phyloP scores from a whole-genome alignment of 768 basidiomycete genomes.

The Auricularia auricula-judae region DNA sequence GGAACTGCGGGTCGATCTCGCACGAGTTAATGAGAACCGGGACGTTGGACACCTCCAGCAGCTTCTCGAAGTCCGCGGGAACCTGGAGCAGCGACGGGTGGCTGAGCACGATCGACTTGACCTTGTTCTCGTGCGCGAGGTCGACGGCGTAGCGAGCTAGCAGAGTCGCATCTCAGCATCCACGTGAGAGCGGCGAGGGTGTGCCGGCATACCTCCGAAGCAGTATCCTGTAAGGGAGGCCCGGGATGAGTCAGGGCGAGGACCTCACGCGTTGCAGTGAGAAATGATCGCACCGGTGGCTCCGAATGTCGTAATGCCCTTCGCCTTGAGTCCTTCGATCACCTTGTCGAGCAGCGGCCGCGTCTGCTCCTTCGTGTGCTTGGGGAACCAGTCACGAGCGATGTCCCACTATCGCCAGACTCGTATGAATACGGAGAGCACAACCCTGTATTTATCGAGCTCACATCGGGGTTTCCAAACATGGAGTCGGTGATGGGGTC shows the following conservation, averaged over 20 bases:
- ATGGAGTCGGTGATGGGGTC: conserved; percentile 21
- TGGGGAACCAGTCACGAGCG: conserved; percentile 27
- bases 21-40: conserved; percentile 65
- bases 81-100: conserved; percentile 55
- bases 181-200: too few species aligned
- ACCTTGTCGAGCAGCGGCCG: conserved; percentile 46
- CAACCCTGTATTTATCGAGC: not conserved
- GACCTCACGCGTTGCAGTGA: conserved; percentile 18
- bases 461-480: conserved; percentile 6
- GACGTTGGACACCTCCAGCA: conserved; percentile 30
- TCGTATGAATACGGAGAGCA: not conserved
- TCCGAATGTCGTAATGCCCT: conserved; percentile 47
- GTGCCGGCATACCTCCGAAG: not conserved
- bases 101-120: conserved; percentile 36
- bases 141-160: conserved; percentile 49
- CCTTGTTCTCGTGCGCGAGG: conserved; percentile 43
- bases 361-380: conserved; percentile 29
- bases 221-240: conserved; percentile 30
- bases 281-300: conserved; percentile 31
- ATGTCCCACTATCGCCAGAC: conserved; percentile 25
- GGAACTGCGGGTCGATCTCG: conserved; percentile 39
- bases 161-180: not conserved
- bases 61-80: conserved; percentile 56
- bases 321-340: conserved; percentile 41
- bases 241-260: conserved; percentile 18